phyloP scores from a whole-genome alignment of 192 early-diverging fungal species.

The Linnemannia hyalina region DNA sequence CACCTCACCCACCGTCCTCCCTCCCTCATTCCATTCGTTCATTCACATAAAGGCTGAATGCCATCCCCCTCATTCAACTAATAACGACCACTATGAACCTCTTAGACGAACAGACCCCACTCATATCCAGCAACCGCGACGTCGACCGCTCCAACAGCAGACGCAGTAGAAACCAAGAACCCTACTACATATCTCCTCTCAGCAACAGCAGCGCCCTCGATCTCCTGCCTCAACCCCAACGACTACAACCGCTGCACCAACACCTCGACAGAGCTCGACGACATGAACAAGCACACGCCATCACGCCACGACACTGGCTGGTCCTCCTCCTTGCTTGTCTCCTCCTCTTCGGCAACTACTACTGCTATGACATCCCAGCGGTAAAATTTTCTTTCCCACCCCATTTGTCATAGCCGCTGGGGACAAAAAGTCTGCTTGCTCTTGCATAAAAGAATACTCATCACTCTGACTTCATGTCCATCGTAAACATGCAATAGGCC shows the following conservation, averaged over 20 bases:
- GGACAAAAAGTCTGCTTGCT: not conserved
- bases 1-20: not conserved
- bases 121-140: slow-evolving; percentile 34
- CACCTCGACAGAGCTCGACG: slow-evolving; percentile 25
- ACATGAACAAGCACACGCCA: slow-evolving; percentile 32
- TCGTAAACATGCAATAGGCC: slow-evolving; percentile 8
- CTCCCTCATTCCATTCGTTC: slow-evolving; percentile 1
- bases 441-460: not conserved
- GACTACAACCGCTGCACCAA: slow-evolving; percentile 6
- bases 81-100: not conserved
- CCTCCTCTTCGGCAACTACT: slow-evolving; percentile 59
- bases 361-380: slow-evolving; percentile 56
- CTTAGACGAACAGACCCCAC: slow-evolving; percentile 31
- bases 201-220: slow-evolving; percentile 7
- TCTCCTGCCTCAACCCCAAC: slow-evolving; percentile 1
- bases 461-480: not conserved
- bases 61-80: not conserved
- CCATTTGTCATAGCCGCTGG: not conserved
- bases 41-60: not conserved
- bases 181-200: slow-evolving; percentile 13
- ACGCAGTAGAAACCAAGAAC: not conserved
- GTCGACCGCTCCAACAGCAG: slow-evolving; percentile 10
- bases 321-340: slow-evolving; percentile 56
- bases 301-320: slow-evolving; percentile 52
- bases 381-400: slow-evolving; percentile 3